These are phyloP conservation scores for Trichosanthes truncata DNA, from an alignment of 306 rosid species.

Conservation along the genomic window DNA sequence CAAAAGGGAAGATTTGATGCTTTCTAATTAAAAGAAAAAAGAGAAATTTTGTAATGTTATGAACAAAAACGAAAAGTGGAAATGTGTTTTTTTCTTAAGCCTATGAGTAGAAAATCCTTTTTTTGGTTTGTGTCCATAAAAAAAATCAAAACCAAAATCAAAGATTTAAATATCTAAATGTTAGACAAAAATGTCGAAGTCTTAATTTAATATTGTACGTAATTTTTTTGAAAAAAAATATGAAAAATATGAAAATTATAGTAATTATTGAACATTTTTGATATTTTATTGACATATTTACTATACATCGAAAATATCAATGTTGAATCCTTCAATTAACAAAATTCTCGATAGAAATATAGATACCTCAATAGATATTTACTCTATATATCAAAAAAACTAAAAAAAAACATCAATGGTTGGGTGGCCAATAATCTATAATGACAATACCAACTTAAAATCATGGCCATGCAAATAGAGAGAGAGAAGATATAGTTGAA, in stretches of 20 bases:
- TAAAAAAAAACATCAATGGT: not conserved
- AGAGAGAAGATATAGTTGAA: not conserved
- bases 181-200: not conserved
- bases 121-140: not conserved
- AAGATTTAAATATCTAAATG: not conserved
- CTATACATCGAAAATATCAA: not conserved
- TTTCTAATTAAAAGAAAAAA: not conserved
- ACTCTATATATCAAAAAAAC: not conserved
- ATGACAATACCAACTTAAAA: not conserved
- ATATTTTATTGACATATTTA: not conserved
- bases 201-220: too few species aligned
- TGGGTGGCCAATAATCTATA: not conserved
- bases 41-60: constrained; percentile 9
- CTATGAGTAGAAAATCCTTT: not conserved
- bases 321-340: too few species aligned
- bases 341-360: not conserved
- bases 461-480: not conserved
- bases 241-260: not conserved
- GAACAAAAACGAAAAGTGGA: not conserved
- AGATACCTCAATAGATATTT: not conserved
- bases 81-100: not conserved
- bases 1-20: not conserved
- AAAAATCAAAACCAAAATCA: not conserved
- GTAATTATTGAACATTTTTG: not conserved
- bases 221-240: too few species aligned